Evolutionary conservation across 768 basidiomycete genomes (phyloP), one percentile per base, ranked within the genome.

Genomic region (Lactarius quietus): DNA sequence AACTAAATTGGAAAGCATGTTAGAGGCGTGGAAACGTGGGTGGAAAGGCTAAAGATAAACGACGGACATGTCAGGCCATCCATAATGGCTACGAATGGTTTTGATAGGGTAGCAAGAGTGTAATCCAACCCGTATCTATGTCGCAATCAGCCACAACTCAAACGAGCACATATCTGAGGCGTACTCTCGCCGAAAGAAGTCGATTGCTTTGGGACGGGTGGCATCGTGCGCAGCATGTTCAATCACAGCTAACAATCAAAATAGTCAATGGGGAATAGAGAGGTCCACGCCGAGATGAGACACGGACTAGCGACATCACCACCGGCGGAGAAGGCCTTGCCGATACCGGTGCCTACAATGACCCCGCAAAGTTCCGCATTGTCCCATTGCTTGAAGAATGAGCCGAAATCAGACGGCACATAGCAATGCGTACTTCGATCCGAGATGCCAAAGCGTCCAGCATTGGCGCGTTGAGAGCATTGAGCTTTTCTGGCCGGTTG

Each of bases 131-230:
- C 92, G 71, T 92, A 94, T 73, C 92, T 93, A 67, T 8, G 48
- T 36, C 17, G 38, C 38, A 56, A n/a, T 64, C 33, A 53, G 29
- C 31, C 9, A 17, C 18, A 28, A 35, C 52, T 52, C 26, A 55
- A 12, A 39, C 41, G 7, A 41, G 12, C 12, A 29, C 38, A 3
- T 43, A 20, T 39, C 8, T 53, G 23, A 20, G 56, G 45, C 90
- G 73, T 71, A 92, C 89, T 98, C 96, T 72, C 85, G 82, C 75
- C 87, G 87, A 82, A 98, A 98, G 78, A 92, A 99, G 17, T 88
- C 84, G 60, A 93, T 77, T n/a, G 93, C 91, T 61, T 81, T 76
- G 3, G 79, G 75, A 52, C 85, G 83, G 0, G 86, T 89, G 18
- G 74, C 73, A 20, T 81, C 79, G 48, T 82, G 70, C 14, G 78